Evolutionary conservation across 331 rosid species (phyloP), one percentile per base, ranked within the genome.

Genomic region (Quercus phellos): DNA sequence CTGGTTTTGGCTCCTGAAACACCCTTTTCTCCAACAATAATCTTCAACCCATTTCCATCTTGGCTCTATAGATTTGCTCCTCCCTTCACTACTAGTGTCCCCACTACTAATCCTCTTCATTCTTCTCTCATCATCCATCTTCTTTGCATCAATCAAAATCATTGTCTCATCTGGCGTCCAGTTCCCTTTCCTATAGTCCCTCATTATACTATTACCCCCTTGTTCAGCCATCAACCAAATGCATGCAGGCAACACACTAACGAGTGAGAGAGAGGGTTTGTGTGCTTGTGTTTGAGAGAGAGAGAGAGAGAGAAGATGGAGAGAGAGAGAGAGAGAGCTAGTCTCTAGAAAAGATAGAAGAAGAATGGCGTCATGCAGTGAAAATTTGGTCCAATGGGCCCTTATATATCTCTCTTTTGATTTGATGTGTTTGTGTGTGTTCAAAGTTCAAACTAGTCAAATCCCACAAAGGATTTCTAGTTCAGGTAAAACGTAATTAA

Each of bases 31-130:
- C 86, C 86, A 85, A 50, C 89, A 85, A 32, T 79, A 85, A 70
- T 85, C 84, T 72, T 85, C 89, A 42, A 85, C 89, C 89, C 89
- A 85, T 72, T 85, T 85, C 89, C 89, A 82, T 72, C 89, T 80
- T 34, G 80, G 89, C 82, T 85, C 89, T 17, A 82, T 60, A 26
- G 89, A 81, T 74, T 82, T 79, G 26, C 32, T 59, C 9, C 34
- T 46, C 0, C 68, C 54, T 30, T 61, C 74, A 19, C 22, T 30
- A 50, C 24, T 42, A 26, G 61, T 50, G 32, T 67, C 78, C 13
- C 75, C 70, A 56, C 70, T 3, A 51, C 70, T 13, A 13, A 1
- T 79, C 59, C 89, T 80, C 72, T 82, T 85, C 86, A 68, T 76
- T 82, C 89, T 82, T 69, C 89, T 82, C 75, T 85, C 89, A 22